phyloP scores from a whole-genome alignment of 2,329 filamentous ascomycete genomes.

The Penicillium sp. region DNA sequence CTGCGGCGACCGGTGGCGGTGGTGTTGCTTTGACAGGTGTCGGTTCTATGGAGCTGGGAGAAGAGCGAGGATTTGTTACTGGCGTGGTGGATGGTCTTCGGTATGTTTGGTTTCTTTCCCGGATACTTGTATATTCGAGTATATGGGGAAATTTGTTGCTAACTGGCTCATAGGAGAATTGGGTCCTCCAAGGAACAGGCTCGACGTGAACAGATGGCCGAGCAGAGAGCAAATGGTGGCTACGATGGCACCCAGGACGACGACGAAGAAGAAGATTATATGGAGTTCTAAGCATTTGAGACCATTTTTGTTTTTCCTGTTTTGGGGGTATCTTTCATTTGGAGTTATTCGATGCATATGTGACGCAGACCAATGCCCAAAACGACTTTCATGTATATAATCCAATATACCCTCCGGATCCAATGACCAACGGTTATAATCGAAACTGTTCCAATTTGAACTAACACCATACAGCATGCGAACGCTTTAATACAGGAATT shows the following conservation, averaged over 20 bases:
- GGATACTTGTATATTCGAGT: neutral
- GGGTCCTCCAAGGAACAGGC: constrained; percentile 77
- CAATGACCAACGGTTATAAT: constrained; percentile 17
- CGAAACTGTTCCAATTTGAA: constrained; percentile 31
- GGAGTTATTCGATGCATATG: constrained; percentile 30
- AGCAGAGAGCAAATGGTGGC: constrained; percentile 57
- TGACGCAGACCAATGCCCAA: constrained; percentile 20
- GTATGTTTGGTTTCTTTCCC: constrained; percentile 33
- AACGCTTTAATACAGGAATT: constrained; percentile 22
- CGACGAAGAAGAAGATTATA: constrained; percentile 55
- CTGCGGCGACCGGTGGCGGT: constrained; percentile 50
- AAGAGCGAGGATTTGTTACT: constrained; percentile 78
- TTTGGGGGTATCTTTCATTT: constrained; percentile 17
- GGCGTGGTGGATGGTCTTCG: constrained; percentile 83
- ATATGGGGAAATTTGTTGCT: neutral
- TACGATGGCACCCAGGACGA: constrained; percentile 52
- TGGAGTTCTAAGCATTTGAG: constrained; percentile 46
- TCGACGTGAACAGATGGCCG: constrained; percentile 72
- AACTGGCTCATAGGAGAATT: constrained; percentile 60
- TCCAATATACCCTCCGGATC: constrained; percentile 35
- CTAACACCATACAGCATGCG: constrained; percentile 38
- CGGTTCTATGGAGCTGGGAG: constrained; percentile 88
- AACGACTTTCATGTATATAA: constrained; percentile 32
- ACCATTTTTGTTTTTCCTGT: neutral
- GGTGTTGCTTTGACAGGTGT: constrained; percentile 78